Evolutionary conservation across 1,284 basidiomycete genomes (phyloP), one percentile per base, ranked within the genome.

Genomic region (Coniophora puteana): DNA sequence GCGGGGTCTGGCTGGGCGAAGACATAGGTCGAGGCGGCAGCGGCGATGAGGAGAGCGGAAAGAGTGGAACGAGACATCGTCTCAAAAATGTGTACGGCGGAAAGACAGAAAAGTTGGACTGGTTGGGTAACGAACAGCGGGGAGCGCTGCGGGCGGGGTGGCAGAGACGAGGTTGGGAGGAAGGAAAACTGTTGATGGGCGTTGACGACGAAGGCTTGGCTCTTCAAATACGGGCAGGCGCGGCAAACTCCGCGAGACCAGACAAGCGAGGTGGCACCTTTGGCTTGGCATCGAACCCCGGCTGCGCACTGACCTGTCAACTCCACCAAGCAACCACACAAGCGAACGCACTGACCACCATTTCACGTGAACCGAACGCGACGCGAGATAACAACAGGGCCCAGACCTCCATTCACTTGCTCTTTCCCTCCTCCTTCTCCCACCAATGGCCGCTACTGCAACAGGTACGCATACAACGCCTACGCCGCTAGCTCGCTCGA

Each of bases 41-140:
- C 60, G 51, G 68, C 17, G 41, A 65, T 64, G 45, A 72, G 42
- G 30, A 74, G 50, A 41, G 58, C 51, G 5, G 44, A 71, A 68
- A 69, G 72, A 69, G 68, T 48, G 72, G 63, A 59, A 46, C 55
- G 55, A 41, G 66, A 55, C 72, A 72, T 68, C n/a, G 49, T 46
- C 17, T 50, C 41, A 48, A 51, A 59, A 43, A 41, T 43, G 20
- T 26, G 31, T n/a, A 29, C 13, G 40, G 20, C 13, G 27, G 17
- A 31, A 10, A 42, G 40, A 36, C 13, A 25, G 17, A 31, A 10
- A 42, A 40, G 35, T 40, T 41, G 38, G 41, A 26, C 39, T 37
- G 8, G 8, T 22, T 4, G 20, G n/a, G 28, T 4, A 29, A 12
- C 13, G 27, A 24, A 30, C n/a, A 38, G 14, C 26, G 8, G 8